Conservation (phyloP, 495 filamentous ascomycete genomes). For the Annulohypoxylon bovei region DNA sequence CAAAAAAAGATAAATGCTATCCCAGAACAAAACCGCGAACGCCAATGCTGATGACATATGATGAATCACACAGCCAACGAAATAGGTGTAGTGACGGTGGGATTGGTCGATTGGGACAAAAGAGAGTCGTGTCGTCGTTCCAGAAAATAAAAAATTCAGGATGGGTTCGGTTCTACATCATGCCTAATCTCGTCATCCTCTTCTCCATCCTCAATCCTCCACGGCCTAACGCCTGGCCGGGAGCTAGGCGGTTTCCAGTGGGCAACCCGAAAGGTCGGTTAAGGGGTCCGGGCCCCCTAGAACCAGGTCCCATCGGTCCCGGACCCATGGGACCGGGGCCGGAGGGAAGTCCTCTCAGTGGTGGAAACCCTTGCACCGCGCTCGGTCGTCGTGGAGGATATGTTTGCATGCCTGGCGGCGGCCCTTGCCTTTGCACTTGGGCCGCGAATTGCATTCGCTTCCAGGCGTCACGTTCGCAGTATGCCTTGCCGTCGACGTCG, state of each 20-base stretch:
- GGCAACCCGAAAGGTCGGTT: slow-evolving; percentile 45
- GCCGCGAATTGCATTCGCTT: slow-evolving; percentile 59
- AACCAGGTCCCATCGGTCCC: slow-evolving; percentile 4
- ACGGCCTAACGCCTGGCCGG: slow-evolving; percentile 46
- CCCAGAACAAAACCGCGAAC: slow-evolving; percentile 28
- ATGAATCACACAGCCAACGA: slow-evolving; percentile 15
- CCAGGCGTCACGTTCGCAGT: slow-evolving; percentile 88
- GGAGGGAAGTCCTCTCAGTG: slow-evolving; percentile 49
- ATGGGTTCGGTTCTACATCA: slow-evolving; percentile 66
- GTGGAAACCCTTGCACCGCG: slow-evolving; percentile 38
- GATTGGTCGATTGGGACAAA: slow-evolving; percentile 25
- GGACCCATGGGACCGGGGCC: slow-evolving; percentile 36
- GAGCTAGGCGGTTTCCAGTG: slow-evolving; percentile 45
- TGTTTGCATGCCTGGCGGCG: slow-evolving; percentile 48
- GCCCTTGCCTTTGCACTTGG: slow-evolving; percentile 46
- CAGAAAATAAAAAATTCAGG: slow-evolving; percentile 6
- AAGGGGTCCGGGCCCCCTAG: slow-evolving; percentile 27
- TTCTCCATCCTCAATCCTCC: slow-evolving; percentile 67
- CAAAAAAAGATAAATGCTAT: slow-evolving; percentile 25
- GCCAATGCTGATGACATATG: slow-evolving; percentile 37
- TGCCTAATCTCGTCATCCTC: slow-evolving; percentile 85
- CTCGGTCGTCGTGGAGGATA: slow-evolving; percentile 49
- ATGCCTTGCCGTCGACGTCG: slow-evolving; percentile 63
- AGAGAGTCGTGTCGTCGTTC: slow-evolving; percentile 38
- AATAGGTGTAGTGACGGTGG: not conserved